Conservation (phyloP, 768 basidiomycete genomes). For the Trichaptum fuscoviolaceum region DNA sequence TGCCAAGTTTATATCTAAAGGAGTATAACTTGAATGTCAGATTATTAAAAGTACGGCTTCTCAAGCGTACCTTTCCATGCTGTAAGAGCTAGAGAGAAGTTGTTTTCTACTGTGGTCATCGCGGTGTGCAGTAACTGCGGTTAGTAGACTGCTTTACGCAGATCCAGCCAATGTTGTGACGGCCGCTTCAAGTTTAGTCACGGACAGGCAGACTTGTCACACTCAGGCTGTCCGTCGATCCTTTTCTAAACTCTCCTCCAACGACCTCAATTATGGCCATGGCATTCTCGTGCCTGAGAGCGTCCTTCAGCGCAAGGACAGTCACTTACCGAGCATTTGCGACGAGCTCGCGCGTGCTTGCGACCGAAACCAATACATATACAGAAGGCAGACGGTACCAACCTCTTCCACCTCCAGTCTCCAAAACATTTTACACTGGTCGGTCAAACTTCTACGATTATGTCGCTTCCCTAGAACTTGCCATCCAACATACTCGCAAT, state of each 20-base stretch:
- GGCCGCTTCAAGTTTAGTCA: too few relatives aligned
- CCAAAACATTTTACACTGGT: constrained; percentile 82
- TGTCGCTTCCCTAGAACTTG: constrained; percentile 57
- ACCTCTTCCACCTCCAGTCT: constrained; percentile 39
- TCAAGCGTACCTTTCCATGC: constrained; percentile 79
- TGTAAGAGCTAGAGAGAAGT: constrained; percentile 87
- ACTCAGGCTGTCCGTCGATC: too few relatives aligned
- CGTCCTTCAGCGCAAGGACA: not conserved
- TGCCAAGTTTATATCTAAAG: constrained; percentile 74
- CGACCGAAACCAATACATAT: not conserved
- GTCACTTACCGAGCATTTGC: not conserved
- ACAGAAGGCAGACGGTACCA: not conserved
- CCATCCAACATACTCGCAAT: constrained; percentile 50
- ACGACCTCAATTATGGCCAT: not conserved
- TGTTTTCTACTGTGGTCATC: constrained; percentile 49
- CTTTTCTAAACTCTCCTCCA: not conserved
- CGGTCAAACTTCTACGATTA: constrained; percentile 72
- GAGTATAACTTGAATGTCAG: not conserved
- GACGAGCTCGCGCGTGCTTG: not conserved
- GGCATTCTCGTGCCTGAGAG: not conserved
- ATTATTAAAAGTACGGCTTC: not conserved
- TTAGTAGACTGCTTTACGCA: not conserved
- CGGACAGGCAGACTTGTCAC: too few relatives aligned
- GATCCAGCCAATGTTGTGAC: too few relatives aligned
- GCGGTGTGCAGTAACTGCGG: not conserved